Evolutionary conservation across 768 basidiomycete genomes (phyloP), one percentile per base, ranked within the genome.

Genomic region (Ramaria sp.): DNA sequence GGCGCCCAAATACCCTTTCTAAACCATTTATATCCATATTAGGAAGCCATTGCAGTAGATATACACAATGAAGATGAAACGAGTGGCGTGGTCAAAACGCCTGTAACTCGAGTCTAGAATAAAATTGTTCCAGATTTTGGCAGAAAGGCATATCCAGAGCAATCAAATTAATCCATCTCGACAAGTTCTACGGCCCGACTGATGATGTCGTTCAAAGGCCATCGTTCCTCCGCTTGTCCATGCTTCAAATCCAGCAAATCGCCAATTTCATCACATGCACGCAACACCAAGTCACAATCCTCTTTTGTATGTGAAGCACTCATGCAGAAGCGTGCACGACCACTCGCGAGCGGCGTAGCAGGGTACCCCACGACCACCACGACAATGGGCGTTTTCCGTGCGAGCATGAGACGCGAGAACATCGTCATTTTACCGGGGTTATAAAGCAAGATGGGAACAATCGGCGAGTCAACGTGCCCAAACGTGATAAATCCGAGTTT

Each of bases 401-500:
- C 62, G 59, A 79, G 76, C 92, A 97, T 96, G 77, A 95, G 75
- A 25, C 88, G 78, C 59, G 86, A 85, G 74, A 97, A 95, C 64
- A 85, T 76, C 57, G 79, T 78, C 90, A 97, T 91, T 73, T 96
- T 97, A 50, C 88, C 94, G 0, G 89, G 89, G 66, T 90, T 81
- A 77, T 91, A 98, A 30, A 98, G 70, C 49, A 99, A 73, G 43
- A 98, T 73, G 0, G 96, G 95, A 3, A 98, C 85, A 61, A 99
- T 89, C 1, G 96, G 95, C 25, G 90, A 92, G 60, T 90, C 82
- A 34, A 83, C 78, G 67, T 89, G 83, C 0, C 95, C 95, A 62
- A 93, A 96, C 5, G 88, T 89, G 72, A 99, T 95, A 75, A 99
- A 99, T 0, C 96, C 96, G 32, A 99, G 81, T 63, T 90, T 94